Evolutionary conservation across 164 flowering plant genomes (phyloP).

Genomic region (Vitis cinerea): DNA sequence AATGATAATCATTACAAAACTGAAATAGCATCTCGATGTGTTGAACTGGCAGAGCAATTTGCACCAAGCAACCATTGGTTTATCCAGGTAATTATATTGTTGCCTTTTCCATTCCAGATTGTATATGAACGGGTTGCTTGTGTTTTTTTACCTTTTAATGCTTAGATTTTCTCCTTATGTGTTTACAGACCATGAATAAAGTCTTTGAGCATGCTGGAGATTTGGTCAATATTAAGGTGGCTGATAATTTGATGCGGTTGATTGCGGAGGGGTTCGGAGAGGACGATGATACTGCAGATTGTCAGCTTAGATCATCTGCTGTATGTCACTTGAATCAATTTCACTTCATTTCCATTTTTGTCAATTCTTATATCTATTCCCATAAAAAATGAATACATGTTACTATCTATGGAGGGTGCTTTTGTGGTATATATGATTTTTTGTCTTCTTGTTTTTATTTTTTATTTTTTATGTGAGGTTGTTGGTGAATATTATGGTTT

Average conservation of each 20-base stretch:
- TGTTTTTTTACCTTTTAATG: not conserved
- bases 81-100: slow-evolving; percentile 65
- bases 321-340: slow-evolving; percentile 46
- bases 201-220: slow-evolving; percentile 99
- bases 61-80: slow-evolving; percentile 99
- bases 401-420: too few species aligned
- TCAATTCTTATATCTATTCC: too few species aligned
- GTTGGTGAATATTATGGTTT: too few species aligned
- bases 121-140: not conserved
- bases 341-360: not conserved
- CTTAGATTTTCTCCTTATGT: slow-evolving; percentile 6
- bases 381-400: too few species aligned
- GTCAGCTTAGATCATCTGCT: slow-evolving; percentile 93
- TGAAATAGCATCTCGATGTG: slow-evolving; percentile 95
- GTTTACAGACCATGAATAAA: slow-evolving; percentile 91
- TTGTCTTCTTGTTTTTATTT: too few species aligned
- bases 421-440: too few species aligned
- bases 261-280: slow-evolving; percentile 99
- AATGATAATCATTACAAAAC: slow-evolving; percentile 93
- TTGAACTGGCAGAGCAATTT: slow-evolving; percentile 97
- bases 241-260: slow-evolving; percentile 91
- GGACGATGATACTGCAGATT: slow-evolving; percentile 85
- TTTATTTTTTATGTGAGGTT: too few species aligned
- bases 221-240: slow-evolving; percentile 84
- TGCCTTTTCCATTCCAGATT: not conserved